These are phyloP conservation scores for Fusarium sp. DNA, from an alignment of 2,329 filamentous ascomycete species.

Conservation along the genomic window DNA sequence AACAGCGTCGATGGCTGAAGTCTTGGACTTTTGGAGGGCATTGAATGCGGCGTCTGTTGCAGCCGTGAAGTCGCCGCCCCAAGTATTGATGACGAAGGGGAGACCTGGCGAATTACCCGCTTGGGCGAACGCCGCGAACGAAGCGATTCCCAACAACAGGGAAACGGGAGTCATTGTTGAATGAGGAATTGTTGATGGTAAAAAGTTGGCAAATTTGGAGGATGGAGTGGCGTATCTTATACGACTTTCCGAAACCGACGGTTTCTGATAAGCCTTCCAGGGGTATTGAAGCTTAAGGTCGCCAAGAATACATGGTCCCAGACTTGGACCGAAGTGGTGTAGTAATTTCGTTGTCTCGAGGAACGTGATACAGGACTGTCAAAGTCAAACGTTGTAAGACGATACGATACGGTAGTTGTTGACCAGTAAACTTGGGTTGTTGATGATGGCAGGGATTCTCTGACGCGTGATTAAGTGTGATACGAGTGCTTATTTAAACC, in stretches of 20 bases:
- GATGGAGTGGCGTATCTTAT: conserved; percentile 30
- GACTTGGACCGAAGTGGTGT: neutral
- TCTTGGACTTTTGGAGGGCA: conserved; percentile 47
- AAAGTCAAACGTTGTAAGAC: conserved; percentile 25
- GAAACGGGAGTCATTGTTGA: conserved; percentile 17
- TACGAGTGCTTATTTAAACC: conserved; percentile 30
- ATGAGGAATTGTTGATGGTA: neutral
- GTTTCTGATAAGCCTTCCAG: conserved; percentile 15
- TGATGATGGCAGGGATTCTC: conserved; percentile 18
- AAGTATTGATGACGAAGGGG: conserved; percentile 66
- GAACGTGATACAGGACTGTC: neutral
- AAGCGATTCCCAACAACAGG: conserved; percentile 19
- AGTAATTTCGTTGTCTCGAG: neutral
- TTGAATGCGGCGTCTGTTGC: conserved; percentile 64
- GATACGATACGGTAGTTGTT: neutral
- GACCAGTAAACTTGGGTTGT: conserved; percentile 8
- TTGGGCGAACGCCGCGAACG: conserved; percentile 16
- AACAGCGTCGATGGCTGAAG: conserved; percentile 62
- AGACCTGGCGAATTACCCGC: conserved; percentile 53
- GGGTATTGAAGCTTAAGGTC: neutral
- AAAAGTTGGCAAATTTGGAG: conserved; percentile 1
- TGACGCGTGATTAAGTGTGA: conserved; percentile 19
- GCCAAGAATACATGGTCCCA: neutral
- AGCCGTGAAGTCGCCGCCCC: conserved; percentile 63
- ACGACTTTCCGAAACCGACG: conserved; percentile 18